phyloP scores from a whole-genome alignment of 306 rosid species.

The Lotus japonicus region DNA sequence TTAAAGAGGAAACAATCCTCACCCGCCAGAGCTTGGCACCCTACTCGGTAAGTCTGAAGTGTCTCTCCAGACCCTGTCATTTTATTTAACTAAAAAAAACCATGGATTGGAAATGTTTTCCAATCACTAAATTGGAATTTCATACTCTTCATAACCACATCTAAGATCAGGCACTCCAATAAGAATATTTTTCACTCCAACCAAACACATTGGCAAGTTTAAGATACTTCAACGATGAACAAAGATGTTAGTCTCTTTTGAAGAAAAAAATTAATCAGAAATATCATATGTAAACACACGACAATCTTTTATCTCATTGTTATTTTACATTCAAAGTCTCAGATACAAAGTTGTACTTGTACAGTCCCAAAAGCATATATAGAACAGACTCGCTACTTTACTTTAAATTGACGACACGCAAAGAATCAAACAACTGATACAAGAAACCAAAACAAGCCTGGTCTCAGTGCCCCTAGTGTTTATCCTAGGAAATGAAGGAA shows the following conservation, averaged over 20 bases:
- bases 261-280: not conserved
- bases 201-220: too few species aligned
- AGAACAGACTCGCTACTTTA: conserved; percentile 20
- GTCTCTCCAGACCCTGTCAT: too few species aligned
- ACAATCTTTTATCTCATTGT: conserved; percentile 19
- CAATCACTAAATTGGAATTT: too few species aligned
- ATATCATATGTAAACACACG: not conserved
- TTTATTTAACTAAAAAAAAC: too few species aligned
- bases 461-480: conserved; percentile 32
- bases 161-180: too few species aligned
- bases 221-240: too few species aligned
- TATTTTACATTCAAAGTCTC: conserved; percentile 19
- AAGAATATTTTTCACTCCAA: too few species aligned
- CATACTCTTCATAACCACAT: too few species aligned
- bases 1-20: too few species aligned
- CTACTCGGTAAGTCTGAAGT: too few species aligned
- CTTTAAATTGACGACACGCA: conserved; percentile 35
- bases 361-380: conserved; percentile 25
- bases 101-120: too few species aligned
- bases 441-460: conserved; percentile 22
- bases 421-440: conserved; percentile 30
- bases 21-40: too few species aligned
- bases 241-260: not conserved
- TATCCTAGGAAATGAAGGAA: conserved; percentile 33
- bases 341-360: conserved; percentile 16